Base-by-base conservation (phyloP, 2,329 filamentous ascomycete genomes). In the Orbilia oligospora region DNA sequence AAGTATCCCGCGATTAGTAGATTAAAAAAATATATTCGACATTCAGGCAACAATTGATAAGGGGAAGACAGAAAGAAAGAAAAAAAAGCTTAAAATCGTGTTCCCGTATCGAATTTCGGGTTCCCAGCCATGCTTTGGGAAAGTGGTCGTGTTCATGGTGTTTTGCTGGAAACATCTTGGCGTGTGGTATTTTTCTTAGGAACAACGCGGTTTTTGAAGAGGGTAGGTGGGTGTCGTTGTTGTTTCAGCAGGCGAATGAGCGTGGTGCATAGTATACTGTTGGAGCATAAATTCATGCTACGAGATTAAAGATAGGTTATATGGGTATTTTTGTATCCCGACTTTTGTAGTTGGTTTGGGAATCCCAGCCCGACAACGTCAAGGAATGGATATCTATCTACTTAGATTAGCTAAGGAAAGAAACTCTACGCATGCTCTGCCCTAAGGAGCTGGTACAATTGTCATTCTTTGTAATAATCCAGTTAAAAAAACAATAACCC, bases 141-240 rank as follows among this genome's bases (percentile, higher is more conserved):
- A 72, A 66, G 69, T 72, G 46, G 16, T 66, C 46, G 16, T 65
- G 58, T 72, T 66, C 41, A 16, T 38, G 30, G 3, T 65, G 49
- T 66, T 58, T 66, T 56, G 61, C 9, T 55, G 58, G 56, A 63
- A 65, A 71, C 46, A 41, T 16, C 63, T 67, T 46, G 56, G 67
- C 44, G 55, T 56, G 69, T 72, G 33, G 58, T 72, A 65, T 56
- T 72, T 72, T 56, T 66, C 18, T 41, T 4, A 20, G 58, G 22
- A 6, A n/a, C 61, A 66, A 72, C 61, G 41, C 61, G 20, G 22
- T 22, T 22, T 38, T 46, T 46, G 44, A 10, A 24, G 27, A 14
- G 24, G n/a, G n/a, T 1, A 46, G 44, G n/a, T 46, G 38, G 3
- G 12, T 5, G 6, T 2, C 8, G n/a, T 38, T 18, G n/a, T 44